Conservation (phyloP, 2,329 filamentous ascomycete species). For the Calycina herbarum region DNA sequence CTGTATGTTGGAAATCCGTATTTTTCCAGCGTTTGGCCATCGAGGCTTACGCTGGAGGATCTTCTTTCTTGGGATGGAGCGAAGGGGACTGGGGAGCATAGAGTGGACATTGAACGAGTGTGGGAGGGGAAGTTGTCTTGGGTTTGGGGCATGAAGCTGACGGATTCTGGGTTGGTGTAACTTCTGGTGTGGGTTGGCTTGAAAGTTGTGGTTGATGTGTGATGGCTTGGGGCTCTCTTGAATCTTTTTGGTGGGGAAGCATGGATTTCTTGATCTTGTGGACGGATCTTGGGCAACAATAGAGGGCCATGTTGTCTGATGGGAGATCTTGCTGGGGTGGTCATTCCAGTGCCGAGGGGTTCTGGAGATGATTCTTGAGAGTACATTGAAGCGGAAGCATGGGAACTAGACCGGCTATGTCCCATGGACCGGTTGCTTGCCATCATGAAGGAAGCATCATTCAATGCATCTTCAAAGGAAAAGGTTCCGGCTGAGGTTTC, state of each 20-base stretch:
- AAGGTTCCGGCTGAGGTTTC: constrained; percentile 52
- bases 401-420: constrained; percentile 40
- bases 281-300: constrained; percentile 81
- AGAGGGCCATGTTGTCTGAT: constrained; percentile 77
- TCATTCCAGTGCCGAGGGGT: constrained; percentile 66
- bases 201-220: constrained; percentile 37
- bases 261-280: constrained; percentile 77
- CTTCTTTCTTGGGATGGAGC: constrained; percentile 52
- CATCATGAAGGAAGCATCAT: constrained; percentile 53
- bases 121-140: constrained; percentile 31
- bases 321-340: constrained; percentile 70
- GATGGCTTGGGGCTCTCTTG: constrained; percentile 44
- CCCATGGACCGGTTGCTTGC: constrained; percentile 42
- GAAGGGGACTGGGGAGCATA: constrained; percentile 37
- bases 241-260: constrained; percentile 53
- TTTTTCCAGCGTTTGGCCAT: constrained; percentile 63
- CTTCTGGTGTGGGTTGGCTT: constrained; percentile 55
- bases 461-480: constrained; percentile 56
- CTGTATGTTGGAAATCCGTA: constrained; percentile 86
- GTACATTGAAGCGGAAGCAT: constrained; percentile 48
- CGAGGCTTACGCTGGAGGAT: constrained; percentile 67
- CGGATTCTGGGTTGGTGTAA: constrained; percentile 61
- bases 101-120: constrained; percentile 33
- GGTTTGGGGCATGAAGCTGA: constrained; percentile 40
- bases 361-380: constrained; percentile 69